Conservation (phyloP, 495 filamentous ascomycete species). For the Neurospora sp. region DNA sequence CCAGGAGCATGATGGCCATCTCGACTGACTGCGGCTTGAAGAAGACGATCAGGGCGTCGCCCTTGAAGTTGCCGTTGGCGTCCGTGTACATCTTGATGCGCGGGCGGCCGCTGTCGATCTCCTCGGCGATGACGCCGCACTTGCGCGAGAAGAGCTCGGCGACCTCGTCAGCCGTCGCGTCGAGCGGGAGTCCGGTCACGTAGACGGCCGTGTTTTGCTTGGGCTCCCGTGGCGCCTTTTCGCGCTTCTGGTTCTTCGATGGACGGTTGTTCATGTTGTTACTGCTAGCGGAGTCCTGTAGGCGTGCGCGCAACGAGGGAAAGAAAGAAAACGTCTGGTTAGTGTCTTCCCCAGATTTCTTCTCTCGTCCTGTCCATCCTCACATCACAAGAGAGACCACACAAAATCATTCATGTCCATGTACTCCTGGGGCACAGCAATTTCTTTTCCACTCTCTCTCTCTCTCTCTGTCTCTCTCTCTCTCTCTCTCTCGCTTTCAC, state of each 20-base stretch:
- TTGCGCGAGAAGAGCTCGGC: conserved; percentile 69
- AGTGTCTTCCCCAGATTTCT: conserved; percentile 13
- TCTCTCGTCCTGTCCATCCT: neutral
- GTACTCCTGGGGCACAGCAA: neutral
- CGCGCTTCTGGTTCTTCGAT: conserved; percentile 18
- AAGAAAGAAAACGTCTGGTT: conserved; percentile 19
- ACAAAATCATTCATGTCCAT: neutral
- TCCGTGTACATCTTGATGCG: conserved; percentile 91
- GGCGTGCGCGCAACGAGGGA: conserved; percentile 2
- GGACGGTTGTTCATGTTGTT: conserved; percentile 13
- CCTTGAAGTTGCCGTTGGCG: conserved; percentile 76
- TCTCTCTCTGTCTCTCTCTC: neutral
- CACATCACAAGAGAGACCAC: neutral
- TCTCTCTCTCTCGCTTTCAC: neutral
- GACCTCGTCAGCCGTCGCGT: conserved; percentile 71
- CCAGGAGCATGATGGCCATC: conserved; percentile 81
- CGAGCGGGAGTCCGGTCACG: conserved; percentile 72
- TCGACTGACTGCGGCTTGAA: conserved; percentile 86
- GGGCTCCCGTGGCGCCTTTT: conserved; percentile 26
- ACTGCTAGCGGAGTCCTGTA: conserved; percentile 15
- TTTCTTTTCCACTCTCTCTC: neutral
- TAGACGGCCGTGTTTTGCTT: conserved; percentile 85
- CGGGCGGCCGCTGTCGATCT: conserved; percentile 73
- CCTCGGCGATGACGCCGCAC: conserved; percentile 88
- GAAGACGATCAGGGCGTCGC: conserved; percentile 86